Evolutionary conservation across 2,329 filamentous ascomycete genomes (phyloP).

Genomic region (Cryphonectria nitschkei): DNA sequence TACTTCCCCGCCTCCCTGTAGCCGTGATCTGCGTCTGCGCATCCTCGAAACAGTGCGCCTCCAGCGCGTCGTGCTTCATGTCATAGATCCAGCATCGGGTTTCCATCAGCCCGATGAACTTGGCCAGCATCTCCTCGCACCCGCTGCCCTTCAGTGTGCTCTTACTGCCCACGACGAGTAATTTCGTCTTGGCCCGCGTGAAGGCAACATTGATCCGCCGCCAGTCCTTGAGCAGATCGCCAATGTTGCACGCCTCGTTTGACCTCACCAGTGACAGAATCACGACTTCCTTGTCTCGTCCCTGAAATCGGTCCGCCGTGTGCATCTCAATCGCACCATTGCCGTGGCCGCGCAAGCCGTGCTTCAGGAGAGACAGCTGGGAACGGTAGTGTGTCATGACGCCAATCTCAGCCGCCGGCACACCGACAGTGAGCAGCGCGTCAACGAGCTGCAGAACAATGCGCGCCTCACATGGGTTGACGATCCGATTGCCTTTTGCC

Average conservation of each 20-base stretch:
- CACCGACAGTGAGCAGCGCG: slow-evolving; percentile 73
- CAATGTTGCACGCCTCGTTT: slow-evolving; percentile 82
- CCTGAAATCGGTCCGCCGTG: slow-evolving; percentile 95
- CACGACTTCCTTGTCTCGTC: slow-evolving; percentile 91
- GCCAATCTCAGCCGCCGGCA: slow-evolving; percentile 77
- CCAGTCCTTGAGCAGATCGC: slow-evolving; percentile 90
- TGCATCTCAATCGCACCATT: slow-evolving; percentile 80
- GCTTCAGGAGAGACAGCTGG: slow-evolving; percentile 81
- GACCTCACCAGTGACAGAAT: slow-evolving; percentile 86
- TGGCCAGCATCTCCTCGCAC: slow-evolving; percentile 74
- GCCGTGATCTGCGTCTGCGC: slow-evolving; percentile 52
- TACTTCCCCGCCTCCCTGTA: slow-evolving; percentile 30
- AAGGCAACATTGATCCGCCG: slow-evolving; percentile 94
- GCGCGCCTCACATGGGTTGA: slow-evolving; percentile 82
- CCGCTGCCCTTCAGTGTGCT: slow-evolving; percentile 75
- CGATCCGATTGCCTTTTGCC: slow-evolving; percentile 80
- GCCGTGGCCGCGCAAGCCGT: slow-evolving; percentile 63
- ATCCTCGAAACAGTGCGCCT: slow-evolving; percentile 70
- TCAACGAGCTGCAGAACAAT: slow-evolving; percentile 82
- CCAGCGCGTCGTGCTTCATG: slow-evolving; percentile 65
- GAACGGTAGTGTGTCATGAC: slow-evolving; percentile 97
- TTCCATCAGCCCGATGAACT: slow-evolving; percentile 79
- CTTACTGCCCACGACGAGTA: slow-evolving; percentile 84
- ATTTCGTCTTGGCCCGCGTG: slow-evolving; percentile 88
- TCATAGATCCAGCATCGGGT: slow-evolving; percentile 79